Percentiles rank a stretch among this genome's conserved stretches.
Evolutionary conservation across 75 land plant genomes (phyloP).

Genomic region (Cryptomeria japonica): DNA sequence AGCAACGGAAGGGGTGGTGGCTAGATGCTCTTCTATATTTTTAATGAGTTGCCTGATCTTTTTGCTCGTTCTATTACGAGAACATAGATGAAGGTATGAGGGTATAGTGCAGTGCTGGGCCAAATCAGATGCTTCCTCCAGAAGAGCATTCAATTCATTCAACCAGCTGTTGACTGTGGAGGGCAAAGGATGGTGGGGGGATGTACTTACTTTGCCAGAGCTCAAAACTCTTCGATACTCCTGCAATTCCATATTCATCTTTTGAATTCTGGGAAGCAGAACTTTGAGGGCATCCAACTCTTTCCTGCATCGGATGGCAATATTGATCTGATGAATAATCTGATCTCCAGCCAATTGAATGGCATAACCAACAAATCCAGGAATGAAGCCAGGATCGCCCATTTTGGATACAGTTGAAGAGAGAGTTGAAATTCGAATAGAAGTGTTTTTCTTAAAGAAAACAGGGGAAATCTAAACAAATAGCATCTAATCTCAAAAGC

Average conservation of each 20-base stretch:
- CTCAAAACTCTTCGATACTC: too few relatives aligned
- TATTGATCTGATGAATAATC: neutral
- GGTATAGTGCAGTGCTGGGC: neutral
- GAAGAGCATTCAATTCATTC: neutral
- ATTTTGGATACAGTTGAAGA: neutral
- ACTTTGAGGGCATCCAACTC: too few relatives aligned
- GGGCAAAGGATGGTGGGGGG: neutral
- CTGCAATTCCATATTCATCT: too few relatives aligned
- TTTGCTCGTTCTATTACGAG: neutral
- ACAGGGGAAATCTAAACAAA: too few relatives aligned
- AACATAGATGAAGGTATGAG: neutral
- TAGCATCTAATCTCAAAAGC: too few relatives aligned
- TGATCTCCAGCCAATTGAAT: neutral
- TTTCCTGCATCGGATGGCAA: neutral
- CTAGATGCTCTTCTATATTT: neutral
- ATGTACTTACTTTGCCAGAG: too few relatives aligned
- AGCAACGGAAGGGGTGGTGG: neutral
- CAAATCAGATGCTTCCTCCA: neutral
- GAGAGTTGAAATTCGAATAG: too few relatives aligned
- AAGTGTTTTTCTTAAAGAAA: too few relatives aligned
- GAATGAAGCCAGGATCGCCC: too few relatives aligned
- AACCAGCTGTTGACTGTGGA: neutral
- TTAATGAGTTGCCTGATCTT: neutral
- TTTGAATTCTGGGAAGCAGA: too few relatives aligned
- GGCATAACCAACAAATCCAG: neutral